phyloP scores from a whole-genome alignment of 2,329 filamentous ascomycete genomes.

The Curvularia lunata region DNA sequence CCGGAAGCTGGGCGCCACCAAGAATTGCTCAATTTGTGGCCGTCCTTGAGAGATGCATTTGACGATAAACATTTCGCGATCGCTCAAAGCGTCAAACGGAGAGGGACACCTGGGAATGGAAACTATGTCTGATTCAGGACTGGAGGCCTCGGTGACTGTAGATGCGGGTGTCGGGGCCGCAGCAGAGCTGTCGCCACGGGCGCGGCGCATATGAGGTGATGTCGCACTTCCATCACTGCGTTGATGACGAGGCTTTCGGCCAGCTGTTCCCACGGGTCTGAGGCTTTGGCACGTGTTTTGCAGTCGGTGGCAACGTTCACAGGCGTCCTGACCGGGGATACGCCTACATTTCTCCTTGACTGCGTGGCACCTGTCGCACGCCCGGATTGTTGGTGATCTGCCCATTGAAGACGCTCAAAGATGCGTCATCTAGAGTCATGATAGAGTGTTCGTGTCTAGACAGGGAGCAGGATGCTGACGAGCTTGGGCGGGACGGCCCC shows the following conservation, averaged over 20 bases:
- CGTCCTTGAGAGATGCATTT: conserved; percentile 8
- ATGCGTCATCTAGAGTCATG: conserved; percentile 9
- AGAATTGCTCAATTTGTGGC: conserved; percentile 12
- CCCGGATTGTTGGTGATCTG: conserved; percentile 8
- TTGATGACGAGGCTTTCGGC: conserved; percentile 15
- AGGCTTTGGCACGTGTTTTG: conserved; percentile 11
- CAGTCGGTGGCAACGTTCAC: conserved; percentile 17
- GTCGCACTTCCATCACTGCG: conserved; percentile 3
- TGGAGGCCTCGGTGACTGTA: neutral
- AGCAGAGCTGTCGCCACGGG: conserved; percentile 4
- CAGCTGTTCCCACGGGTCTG: conserved; percentile 11
- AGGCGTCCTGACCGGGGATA: conserved; percentile 9
- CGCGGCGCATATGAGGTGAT: neutral
- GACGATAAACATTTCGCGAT: conserved; percentile 12
- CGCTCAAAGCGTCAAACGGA: neutral
- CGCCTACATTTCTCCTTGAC: conserved; percentile 16
- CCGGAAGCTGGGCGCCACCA: conserved; percentile 10
- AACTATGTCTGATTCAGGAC: neutral
- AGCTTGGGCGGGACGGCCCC: neutral
- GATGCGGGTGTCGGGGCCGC: neutral
- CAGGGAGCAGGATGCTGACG: neutral
- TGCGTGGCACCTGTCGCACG: conserved; percentile 16
- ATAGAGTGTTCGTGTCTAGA: neutral
- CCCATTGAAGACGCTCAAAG: conserved; percentile 11
- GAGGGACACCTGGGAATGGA: conserved; percentile 6